Percentiles rank a stretch among this genome's conserved stretches.
Evolutionary conservation across 805 yeast species (phyloP).

Genomic region (Wickerhamiella musiphila): DNA sequence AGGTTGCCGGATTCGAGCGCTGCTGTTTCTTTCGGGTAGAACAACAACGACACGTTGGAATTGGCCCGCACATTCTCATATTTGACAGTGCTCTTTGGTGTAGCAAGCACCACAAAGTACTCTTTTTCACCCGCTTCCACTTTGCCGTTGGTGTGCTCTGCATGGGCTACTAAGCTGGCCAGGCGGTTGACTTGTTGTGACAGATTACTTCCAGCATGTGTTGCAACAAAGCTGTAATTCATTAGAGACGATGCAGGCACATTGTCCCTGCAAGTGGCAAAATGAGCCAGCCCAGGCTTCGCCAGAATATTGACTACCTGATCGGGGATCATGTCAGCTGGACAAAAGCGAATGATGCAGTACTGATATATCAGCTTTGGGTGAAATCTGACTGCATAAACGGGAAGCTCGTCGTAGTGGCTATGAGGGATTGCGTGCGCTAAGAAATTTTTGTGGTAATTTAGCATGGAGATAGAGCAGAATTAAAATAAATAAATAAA

Average conservation of each 20-base stretch:
- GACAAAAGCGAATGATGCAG: no score
- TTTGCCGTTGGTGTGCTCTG: neutral
- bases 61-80: slow-evolving; percentile 49
- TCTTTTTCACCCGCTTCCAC: slow-evolving; percentile 6
- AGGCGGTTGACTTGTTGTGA: no score
- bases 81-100: slow-evolving; percentile 57
- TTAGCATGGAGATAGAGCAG: no score
- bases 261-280: slow-evolving; percentile 62
- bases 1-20: slow-evolving; percentile 20
- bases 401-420: no score
- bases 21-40: slow-evolving; percentile 64
- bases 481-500: no score
- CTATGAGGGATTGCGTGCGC: no score
- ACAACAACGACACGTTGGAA: slow-evolving; percentile 62
- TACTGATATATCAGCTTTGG: no score
- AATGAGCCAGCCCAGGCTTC: slow-evolving; percentile 33
- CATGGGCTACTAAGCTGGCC: no score
- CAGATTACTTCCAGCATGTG: slow-evolving; percentile 19
- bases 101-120: slow-evolving; percentile 45
- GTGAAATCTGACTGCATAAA: no score
- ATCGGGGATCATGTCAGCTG: slow-evolving; percentile 9
- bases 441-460: no score
- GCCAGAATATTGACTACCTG: slow-evolving; percentile 8
- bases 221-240: slow-evolving; percentile 53
- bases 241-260: slow-evolving; percentile 78